phyloP scores from a whole-genome alignment of 345 rosid genomes.

The Capsella bursapastoris region DNA sequence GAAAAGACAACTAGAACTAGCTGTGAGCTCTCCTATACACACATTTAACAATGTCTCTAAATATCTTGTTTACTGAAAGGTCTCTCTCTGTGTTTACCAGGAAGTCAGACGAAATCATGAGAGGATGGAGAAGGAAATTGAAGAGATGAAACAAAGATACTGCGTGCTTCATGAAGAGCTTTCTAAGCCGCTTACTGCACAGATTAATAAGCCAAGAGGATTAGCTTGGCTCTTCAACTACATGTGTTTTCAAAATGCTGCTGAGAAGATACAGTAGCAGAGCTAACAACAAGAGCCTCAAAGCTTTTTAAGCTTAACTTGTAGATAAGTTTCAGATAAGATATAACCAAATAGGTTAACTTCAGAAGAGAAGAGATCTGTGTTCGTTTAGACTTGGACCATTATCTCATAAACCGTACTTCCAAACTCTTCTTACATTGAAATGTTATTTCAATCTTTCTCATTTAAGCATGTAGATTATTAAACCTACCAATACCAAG shows the following conservation, averaged over 20 bases:
- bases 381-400: constrained; percentile 16
- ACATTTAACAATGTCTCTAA: background rate
- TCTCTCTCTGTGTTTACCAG: constrained; percentile 25
- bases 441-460: background rate
- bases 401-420: constrained; percentile 24
- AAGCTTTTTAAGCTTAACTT: constrained; percentile 23
- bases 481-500: background rate
- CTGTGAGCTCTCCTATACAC: constrained; percentile 43
- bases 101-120: constrained; percentile 28
- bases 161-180: background rate
- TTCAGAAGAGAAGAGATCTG: constrained; percentile 16
- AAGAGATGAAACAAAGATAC: constrained; percentile 27
- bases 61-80: background rate
- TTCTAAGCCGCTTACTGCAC: constrained; percentile 15
- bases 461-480: background rate
- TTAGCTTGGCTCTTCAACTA: constrained; percentile 36
- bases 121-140: constrained; percentile 31
- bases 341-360: constrained; percentile 24
- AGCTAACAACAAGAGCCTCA: constrained; percentile 14
- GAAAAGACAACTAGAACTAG: constrained; percentile 58
- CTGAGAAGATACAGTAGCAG: constrained; percentile 8
- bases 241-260: constrained; percentile 3
- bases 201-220: constrained; percentile 14
- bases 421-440: background rate
- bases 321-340: constrained; percentile 28